Conservation (phyloP, 1,284 basidiomycete genomes). For the Porodaedalea pini region DNA sequence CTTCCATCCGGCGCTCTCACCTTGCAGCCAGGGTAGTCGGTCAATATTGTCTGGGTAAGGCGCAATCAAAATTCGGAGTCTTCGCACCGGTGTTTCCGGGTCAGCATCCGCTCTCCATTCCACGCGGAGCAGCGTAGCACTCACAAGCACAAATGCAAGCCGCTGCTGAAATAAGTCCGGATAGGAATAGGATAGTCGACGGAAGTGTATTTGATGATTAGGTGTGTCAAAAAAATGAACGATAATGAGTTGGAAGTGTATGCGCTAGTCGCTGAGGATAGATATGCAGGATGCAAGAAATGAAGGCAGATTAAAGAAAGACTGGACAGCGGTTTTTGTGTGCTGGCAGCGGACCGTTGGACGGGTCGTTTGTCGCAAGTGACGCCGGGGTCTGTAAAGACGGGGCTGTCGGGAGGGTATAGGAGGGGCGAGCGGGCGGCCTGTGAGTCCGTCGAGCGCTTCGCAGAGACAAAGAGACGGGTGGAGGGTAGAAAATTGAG, state of each 20-base stretch:
- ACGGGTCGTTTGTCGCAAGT: constrained; percentile 19
- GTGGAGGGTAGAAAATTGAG: constrained; percentile 7
- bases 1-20: neutral
- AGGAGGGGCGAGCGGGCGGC: neutral
- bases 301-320: constrained; percentile 14
- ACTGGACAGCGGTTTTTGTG: constrained; percentile 12
- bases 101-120: constrained; percentile 13
- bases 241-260: neutral
- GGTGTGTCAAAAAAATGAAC: neutral
- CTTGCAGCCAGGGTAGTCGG: neutral
- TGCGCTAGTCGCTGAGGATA: neutral
- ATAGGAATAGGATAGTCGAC: neutral
- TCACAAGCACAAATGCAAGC: neutral
- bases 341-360: constrained; percentile 18
- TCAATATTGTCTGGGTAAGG: too few species aligned
- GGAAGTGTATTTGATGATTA: constrained; percentile 8
- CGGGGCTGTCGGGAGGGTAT: constrained; percentile 8
- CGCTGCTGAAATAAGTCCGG: neutral
- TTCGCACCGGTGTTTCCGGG: neutral
- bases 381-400: constrained; percentile 10
- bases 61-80: neutral
- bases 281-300: constrained; percentile 12
- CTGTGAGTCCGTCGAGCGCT: constrained; percentile 6
- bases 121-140: neutral
- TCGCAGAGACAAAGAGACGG: neutral